These are phyloP conservation scores for Wallacemonas sp. DNA, from an alignment of 208 protist genomes.

Conservation along the genomic window DNA sequence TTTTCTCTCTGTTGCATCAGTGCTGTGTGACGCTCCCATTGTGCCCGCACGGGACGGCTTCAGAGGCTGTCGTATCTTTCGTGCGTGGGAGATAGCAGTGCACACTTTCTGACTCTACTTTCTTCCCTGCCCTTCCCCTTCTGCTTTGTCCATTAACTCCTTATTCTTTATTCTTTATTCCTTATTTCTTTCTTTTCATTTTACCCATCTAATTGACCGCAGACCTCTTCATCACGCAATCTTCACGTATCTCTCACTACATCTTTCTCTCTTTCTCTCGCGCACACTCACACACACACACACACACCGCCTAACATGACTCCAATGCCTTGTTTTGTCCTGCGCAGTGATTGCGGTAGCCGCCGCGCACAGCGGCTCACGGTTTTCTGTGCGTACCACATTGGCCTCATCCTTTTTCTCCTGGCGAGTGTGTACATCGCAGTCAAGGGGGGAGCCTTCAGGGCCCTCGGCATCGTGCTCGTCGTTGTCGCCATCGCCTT, in stretches of 20 bases:
- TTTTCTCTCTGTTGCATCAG: too few species aligned
- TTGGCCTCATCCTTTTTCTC: not conserved
- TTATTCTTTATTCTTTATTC: not conserved
- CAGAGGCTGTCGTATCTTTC: too few species aligned
- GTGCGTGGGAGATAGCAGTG: too few species aligned
- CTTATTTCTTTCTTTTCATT: not conserved
- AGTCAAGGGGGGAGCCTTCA: not conserved
- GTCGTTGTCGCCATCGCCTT: not conserved
- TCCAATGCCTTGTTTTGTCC: not conserved
- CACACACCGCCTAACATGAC: too few species aligned
- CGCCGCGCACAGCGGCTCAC: too few species aligned
- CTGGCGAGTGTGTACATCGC: not conserved
- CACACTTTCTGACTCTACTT: too few species aligned
- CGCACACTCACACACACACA: too few species aligned
- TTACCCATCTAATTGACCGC: too few species aligned
- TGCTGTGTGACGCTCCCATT: too few species aligned
- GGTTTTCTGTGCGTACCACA: not conserved
- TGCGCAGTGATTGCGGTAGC: not conserved
- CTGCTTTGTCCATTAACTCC: not conserved
- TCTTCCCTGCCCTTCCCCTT: too few species aligned
- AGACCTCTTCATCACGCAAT: not conserved
- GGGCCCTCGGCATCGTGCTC: not conserved
- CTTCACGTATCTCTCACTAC: not conserved
- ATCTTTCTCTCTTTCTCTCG: slow-evolving; percentile 9
- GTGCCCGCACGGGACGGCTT: too few species aligned